Conservation (phyloP, 305 asterid species). For the Fraxinus greggii region DNA sequence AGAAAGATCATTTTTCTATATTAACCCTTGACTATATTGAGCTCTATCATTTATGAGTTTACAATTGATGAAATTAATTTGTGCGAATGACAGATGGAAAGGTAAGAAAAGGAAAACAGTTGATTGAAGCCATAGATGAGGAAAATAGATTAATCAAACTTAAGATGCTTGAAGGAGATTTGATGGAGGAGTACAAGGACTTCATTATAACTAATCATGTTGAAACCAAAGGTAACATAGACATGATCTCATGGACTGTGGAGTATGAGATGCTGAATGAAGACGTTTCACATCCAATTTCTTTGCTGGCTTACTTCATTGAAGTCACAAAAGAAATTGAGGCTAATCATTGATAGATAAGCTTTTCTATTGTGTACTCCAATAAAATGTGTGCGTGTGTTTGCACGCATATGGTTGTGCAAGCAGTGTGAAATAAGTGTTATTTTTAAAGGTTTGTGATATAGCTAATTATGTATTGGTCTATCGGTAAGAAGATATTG, state of each 20-base stretch:
- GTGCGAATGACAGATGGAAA: not conserved
- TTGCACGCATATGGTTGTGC: not conserved
- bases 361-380: not conserved
- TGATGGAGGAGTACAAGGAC: constrained; percentile 30
- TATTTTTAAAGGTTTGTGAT: not conserved
- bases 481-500: not conserved
- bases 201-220: constrained; percentile 28
- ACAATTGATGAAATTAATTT: not conserved
- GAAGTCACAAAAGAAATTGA: constrained; percentile 35
- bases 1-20: not conserved
- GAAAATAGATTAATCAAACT: constrained; percentile 15
- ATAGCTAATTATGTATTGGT: not conserved
- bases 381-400: not conserved
- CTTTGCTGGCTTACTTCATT: constrained; percentile 24
- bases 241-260: constrained; percentile 30
- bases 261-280: constrained; percentile 41
- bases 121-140: constrained; percentile 21
- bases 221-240: constrained; percentile 28
- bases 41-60: not conserved
- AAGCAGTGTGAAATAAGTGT: not conserved
- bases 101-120: not conserved
- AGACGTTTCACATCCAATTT: constrained; percentile 33
- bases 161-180: constrained; percentile 34
- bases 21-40: not conserved
- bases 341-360: not conserved